Base-by-base conservation (phyloP, 352 stramenopile genomes). In the Globisporangium heterothallicum region DNA sequence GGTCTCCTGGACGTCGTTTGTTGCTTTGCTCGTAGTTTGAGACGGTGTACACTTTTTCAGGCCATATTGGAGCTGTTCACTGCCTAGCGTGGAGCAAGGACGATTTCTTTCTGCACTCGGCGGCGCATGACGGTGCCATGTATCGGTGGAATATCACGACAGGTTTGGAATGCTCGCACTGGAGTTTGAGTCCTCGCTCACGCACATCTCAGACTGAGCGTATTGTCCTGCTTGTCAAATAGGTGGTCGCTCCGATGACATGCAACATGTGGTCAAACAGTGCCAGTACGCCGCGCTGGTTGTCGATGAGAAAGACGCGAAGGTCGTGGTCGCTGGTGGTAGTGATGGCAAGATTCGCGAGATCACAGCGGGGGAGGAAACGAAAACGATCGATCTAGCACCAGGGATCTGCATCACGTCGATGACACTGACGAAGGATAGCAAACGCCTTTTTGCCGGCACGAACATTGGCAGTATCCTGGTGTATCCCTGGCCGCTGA, bases 51-150 rank as follows among this genome's bases (percentile, higher is more conserved):
- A 91, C 71, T 12, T 86, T 92, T 56, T 77, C 80, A 1, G 86
- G 84, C 0, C 86, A 95, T 56, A 92, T 95, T 53, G 74, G 78
- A 4, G 72, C 78, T 14, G 82, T 95, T 6, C 64, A 68, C 12
- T 75, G 62, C 8, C 53, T 95, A 7, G 58, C 63, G 13, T 95
- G 81, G 78, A 86, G 68, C 42, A 63, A 51, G 26, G 80, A 93
- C 46, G 85, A 95, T 49, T 70, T 59, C 16, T 85, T 83, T 40
- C 52, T 95, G 13, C 91, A 82, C 58, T 93, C 84, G 5, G 72
- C 75, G 29, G 86, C 69, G 5, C 71, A 88, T 30, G 86, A 96
- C 35, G 84, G 86, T 6, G 78, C 82, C 2, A 67, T 95, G 2
- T 96, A 92, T 34, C 78, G 80, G 30, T 95, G 86, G 86, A 74